These are phyloP conservation scores for Afroboletus lepidellus DNA, from an alignment of 1,284 basidiomycete species.

Conservation along the genomic window DNA sequence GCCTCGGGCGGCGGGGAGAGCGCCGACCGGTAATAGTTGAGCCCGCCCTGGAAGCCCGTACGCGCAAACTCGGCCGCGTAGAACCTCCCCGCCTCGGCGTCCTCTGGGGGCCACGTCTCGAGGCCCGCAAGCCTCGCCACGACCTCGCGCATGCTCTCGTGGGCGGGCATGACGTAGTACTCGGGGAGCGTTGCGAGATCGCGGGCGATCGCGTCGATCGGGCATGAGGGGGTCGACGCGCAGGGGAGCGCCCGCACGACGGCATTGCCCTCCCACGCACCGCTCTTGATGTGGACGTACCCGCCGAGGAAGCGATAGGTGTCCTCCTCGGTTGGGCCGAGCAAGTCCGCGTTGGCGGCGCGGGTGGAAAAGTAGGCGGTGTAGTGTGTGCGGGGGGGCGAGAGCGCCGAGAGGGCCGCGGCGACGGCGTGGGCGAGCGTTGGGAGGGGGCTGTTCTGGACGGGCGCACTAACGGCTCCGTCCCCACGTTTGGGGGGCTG, in stretches of 20 bases:
- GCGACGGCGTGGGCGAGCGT: slow-evolving; percentile 19
- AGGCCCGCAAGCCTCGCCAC: slow-evolving; percentile 32
- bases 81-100: slow-evolving; percentile 40
- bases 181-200: slow-evolving; percentile 47
- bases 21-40: slow-evolving; percentile 52
- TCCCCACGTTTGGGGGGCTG: neutral
- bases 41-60: slow-evolving; percentile 62
- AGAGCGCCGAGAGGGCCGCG: slow-evolving; percentile 38
- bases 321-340: slow-evolving; percentile 39
- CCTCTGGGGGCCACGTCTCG: slow-evolving; percentile 48
- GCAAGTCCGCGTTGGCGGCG: slow-evolving; percentile 48
- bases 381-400: slow-evolving; percentile 60
- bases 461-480: slow-evolving; percentile 1
- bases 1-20: slow-evolving; percentile 30
- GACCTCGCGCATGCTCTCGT: slow-evolving; percentile 51
- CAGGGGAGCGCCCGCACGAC: slow-evolving; percentile 40
- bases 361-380: slow-evolving; percentile 48
- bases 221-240: slow-evolving; percentile 15
- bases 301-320: slow-evolving; percentile 51
- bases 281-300: slow-evolving; percentile 63
- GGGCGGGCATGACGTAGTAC: slow-evolving; percentile 63
- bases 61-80: slow-evolving; percentile 49
- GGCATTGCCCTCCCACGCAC: slow-evolving; percentile 46
- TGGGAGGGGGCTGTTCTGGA: slow-evolving; percentile 5
- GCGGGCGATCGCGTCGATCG: slow-evolving; percentile 25